These are phyloP conservation scores for Onygena corvina DNA, from an alignment of 2,329 filamentous ascomycete species.

Conservation along the genomic window DNA sequence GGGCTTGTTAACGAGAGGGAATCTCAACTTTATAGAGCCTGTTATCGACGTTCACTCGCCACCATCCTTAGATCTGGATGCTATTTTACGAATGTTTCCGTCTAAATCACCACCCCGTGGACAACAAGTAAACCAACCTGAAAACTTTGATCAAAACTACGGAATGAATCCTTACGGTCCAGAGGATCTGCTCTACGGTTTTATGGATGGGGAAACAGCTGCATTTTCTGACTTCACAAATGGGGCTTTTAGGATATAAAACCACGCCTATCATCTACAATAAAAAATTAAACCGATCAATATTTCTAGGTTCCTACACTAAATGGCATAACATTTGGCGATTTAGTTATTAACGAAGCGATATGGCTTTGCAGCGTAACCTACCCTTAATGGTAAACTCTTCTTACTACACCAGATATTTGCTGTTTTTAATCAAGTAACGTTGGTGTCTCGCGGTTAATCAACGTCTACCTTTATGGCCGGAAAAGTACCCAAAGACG, in stretches of 20 bases:
- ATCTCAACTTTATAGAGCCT: slow-evolving; percentile 7
- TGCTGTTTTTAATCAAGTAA: too few species aligned
- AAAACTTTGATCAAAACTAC: slow-evolving; percentile 11
- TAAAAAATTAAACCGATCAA: too few species aligned
- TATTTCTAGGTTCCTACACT: too few species aligned
- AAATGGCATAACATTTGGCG: too few species aligned
- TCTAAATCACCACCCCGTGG: slow-evolving; percentile 11
- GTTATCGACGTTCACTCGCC: slow-evolving; percentile 13
- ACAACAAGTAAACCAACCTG: slow-evolving; percentile 9
- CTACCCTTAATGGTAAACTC: too few species aligned
- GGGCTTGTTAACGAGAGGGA: background rate
- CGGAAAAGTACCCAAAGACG: too few species aligned
- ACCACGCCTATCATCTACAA: too few species aligned
- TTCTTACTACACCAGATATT: too few species aligned
- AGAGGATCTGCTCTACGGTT: slow-evolving; percentile 16
- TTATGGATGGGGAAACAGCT: slow-evolving; percentile 15
- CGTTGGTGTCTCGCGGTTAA: too few species aligned
- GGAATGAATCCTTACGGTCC: slow-evolving; percentile 12
- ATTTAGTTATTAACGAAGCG: too few species aligned
- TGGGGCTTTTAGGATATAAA: slow-evolving; percentile 12
- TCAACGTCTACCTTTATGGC: too few species aligned
- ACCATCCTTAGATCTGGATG: slow-evolving; percentile 15
- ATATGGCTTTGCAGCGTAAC: too few species aligned
- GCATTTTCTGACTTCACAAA: slow-evolving; percentile 14
- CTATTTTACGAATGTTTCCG: slow-evolving; percentile 16